phyloP scores from a whole-genome alignment of 768 basidiomycete species.

The Clitopilus passeckerianus region DNA sequence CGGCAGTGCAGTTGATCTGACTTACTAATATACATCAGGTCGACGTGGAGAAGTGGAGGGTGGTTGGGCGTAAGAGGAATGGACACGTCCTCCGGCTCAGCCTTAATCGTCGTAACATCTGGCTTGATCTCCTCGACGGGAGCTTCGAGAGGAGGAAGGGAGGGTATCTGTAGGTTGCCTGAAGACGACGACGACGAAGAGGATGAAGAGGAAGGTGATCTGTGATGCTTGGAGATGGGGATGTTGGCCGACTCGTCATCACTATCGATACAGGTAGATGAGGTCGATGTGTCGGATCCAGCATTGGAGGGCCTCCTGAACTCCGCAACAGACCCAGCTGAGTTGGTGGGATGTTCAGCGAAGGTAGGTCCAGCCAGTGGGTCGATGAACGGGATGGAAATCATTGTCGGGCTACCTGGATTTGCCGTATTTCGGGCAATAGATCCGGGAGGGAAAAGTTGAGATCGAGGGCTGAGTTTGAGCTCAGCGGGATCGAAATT shows the following conservation, averaged over 20 bases:
- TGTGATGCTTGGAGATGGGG: neutral
- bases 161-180: too few relatives aligned
- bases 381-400: neutral
- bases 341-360: neutral
- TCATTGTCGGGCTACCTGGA: neutral
- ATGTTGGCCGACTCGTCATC: neutral
- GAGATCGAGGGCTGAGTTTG: neutral
- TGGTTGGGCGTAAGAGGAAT: neutral
- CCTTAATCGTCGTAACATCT: neutral
- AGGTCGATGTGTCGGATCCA: neutral
- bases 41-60: slow-evolving; percentile 21
- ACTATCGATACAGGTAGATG: neutral
- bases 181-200: too few relatives aligned
- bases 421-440: neutral
- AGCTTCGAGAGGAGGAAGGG: neutral
- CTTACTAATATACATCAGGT: slow-evolving; percentile 30
- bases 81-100: neutral
- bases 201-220: too few relatives aligned
- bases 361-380: neutral
- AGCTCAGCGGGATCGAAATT: neutral
- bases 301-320: neutral
- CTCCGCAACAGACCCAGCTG: neutral
- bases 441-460: neutral
- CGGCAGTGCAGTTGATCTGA: slow-evolving; percentile 29
- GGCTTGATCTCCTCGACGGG: neutral